Evolutionary conservation across 768 basidiomycete species (phyloP).

Genomic region (Psilocybe tampanensis): DNA sequence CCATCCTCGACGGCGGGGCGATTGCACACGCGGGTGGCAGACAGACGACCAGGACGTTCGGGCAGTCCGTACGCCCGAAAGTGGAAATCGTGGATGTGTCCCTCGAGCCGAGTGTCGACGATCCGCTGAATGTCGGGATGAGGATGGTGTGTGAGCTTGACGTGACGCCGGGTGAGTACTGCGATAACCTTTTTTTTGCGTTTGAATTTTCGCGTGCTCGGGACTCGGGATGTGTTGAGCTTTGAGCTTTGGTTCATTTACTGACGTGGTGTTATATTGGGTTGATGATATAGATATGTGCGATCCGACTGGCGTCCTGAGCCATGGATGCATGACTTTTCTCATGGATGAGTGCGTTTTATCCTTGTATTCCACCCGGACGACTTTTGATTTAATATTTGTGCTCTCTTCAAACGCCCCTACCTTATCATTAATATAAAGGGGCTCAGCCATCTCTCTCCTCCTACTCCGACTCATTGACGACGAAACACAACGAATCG

Average conservation of each 20-base stretch:
- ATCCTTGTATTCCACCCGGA: too few species aligned
- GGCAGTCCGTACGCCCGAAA: conserved; percentile 6
- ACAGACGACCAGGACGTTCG: not conserved
- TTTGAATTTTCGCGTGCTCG: not conserved
- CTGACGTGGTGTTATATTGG: too few species aligned
- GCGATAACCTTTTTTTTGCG: too few species aligned
- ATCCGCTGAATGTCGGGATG: conserved; percentile 10
- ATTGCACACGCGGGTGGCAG: not conserved
- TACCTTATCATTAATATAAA: not conserved
- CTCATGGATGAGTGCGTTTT: conserved; percentile 23
- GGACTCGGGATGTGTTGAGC: too few species aligned
- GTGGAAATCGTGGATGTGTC: conserved; percentile 17
- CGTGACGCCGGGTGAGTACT: conserved; percentile 17
- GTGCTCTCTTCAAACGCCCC: not conserved
- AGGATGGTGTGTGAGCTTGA: conserved; percentile 23
- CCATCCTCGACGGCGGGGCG: conserved; percentile 4
- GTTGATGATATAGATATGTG: conserved; percentile 20
- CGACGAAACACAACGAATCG: conserved; percentile 13
- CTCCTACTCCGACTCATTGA: conserved; percentile 15
- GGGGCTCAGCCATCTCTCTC: conserved; percentile 24
- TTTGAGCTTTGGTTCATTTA: too few species aligned
- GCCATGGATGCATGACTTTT: conserved; percentile 15
- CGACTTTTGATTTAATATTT: too few species aligned
- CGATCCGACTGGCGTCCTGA: conserved; percentile 15
- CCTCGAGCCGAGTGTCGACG: conserved; percentile 16